Evolutionary conservation across 2,329 filamentous ascomycete genomes (phyloP), one percentile per base, ranked within the genome.

Genomic region (Fusarium praegraminearum): DNA sequence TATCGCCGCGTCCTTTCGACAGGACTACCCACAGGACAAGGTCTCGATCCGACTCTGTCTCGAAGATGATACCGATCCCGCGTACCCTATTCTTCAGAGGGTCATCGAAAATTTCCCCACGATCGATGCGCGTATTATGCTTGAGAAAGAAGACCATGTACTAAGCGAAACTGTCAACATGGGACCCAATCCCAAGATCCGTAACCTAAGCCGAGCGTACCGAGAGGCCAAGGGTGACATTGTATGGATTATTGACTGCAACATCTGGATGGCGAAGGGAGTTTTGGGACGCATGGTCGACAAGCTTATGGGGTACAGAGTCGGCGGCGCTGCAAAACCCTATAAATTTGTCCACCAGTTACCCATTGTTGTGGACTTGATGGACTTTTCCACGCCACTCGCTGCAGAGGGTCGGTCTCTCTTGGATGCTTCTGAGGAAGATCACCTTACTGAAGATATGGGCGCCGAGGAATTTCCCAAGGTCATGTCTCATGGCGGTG

Each of bases 131-230:
- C 86, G 85, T 54, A 84, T 98, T 5, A 85, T 94, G 13, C 84
- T 98, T 49, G 95, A 98, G 81, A 88, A 92, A 51, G 91, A 97
- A 63, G 94, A 97, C 77, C 89, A 91, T 1, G 79, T 89, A 32
- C 82, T 97, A 11, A 33, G 79, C 81, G 13, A 85, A 84, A 55
- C 80, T 84, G 80, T 86, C 67, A 85, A 88, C 59, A 85, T 98
- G 59, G 97, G 97, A 0, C 96, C 96, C 2, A 99, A 99, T 76
- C 96, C 96, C n/a, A 99, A 99, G 83, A 97, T 99, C 73, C 87
- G 96, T 52, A 99, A 99, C 78, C 93, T 98, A 85, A 98, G 94
- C 78, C 88, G 93, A 44, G 94, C 93, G 4, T 99, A 98, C 77
- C 85, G 94, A 30, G 94, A 98, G 76, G 93, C 94, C 3, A 90